Percentiles rank a stretch among this genome's conserved stretches.
phyloP scores from a whole-genome alignment of 345 rosid genomes.

The Camelina neglecta region DNA sequence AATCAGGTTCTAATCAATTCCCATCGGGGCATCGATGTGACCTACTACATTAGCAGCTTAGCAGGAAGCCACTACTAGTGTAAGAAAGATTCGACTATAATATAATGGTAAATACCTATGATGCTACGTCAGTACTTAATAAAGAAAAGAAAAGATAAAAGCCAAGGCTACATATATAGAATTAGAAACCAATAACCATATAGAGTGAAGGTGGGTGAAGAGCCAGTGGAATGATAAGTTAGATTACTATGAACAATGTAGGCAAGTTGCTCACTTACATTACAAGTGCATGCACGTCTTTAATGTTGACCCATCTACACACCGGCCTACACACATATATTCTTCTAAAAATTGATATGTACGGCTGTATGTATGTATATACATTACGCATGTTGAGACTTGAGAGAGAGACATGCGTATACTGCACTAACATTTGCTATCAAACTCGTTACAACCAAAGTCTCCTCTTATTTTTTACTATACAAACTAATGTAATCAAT shows the following conservation, averaged over 20 bases:
- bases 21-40: background rate
- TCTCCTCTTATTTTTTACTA: background rate
- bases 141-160: slow-evolving; percentile 1
- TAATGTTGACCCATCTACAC: slow-evolving; percentile 43
- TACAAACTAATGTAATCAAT: background rate
- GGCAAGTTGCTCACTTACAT: slow-evolving; percentile 38
- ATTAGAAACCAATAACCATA: slow-evolving; percentile 31
- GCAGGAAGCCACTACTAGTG: slow-evolving; percentile 9
- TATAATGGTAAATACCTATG: slow-evolving; percentile 10
- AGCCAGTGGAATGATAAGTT: slow-evolving; percentile 39
- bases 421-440: slow-evolving; percentile 7
- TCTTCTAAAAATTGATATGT: slow-evolving; percentile 16
- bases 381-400: background rate
- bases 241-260: slow-evolving; percentile 37
- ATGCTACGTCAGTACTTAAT: background rate
- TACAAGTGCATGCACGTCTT: slow-evolving; percentile 44
- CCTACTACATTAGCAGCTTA: slow-evolving; percentile 13
- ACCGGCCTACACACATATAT: slow-evolving; percentile 32
- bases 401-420: background rate
- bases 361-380: slow-evolving; percentile 1
- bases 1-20: slow-evolving; percentile 3
- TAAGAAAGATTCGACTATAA: slow-evolving; percentile 8
- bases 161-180: background rate
- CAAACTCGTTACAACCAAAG: background rate
- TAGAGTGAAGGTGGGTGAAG: slow-evolving; percentile 38